Evolutionary conservation across 2,329 filamentous ascomycete species (phyloP).

Genomic region (Fusarium concolor): DNA sequence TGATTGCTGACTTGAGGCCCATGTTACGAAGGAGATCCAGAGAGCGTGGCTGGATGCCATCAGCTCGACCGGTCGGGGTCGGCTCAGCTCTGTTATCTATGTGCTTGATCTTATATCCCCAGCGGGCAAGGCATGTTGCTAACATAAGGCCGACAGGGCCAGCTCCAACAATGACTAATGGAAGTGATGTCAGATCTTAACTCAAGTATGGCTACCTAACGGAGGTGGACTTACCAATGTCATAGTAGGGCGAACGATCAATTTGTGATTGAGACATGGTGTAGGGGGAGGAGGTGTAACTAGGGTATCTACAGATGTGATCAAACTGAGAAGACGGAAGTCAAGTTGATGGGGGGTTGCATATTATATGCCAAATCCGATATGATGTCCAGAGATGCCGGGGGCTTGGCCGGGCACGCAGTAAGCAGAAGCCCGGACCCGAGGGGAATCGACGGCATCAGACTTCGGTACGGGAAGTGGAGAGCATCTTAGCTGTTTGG

Average conservation of each 20-base stretch:
- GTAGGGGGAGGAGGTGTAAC: constrained; percentile 2
- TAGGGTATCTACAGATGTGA: constrained; percentile 16
- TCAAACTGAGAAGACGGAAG: constrained; percentile 5
- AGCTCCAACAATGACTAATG: constrained; percentile 83
- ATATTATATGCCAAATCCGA: constrained; percentile 35
- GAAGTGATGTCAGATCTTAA: constrained; percentile 38
- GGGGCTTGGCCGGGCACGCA: constrained; percentile 20
- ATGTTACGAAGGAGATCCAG: constrained; percentile 89
- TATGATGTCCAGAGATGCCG: constrained; percentile 23
- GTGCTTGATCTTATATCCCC: constrained; percentile 96
- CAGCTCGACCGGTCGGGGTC: constrained; percentile 85
- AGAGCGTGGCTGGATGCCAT: constrained; percentile 91
- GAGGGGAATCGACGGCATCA: constrained; percentile 39
- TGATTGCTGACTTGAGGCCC: constrained; percentile 87
- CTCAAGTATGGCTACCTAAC: background rate
- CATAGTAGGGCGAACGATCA: constrained; percentile 53
- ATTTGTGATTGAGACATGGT: constrained; percentile 35
- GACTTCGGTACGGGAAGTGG: constrained; percentile 36
- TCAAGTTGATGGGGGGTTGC: constrained; percentile 20
- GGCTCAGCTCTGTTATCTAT: constrained; percentile 91
- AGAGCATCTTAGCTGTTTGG: constrained; percentile 22
- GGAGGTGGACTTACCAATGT: constrained; percentile 54
- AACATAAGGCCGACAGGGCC: constrained; percentile 90
- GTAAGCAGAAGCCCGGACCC: constrained; percentile 20
- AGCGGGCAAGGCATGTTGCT: constrained; percentile 87